Evolutionary conservation across 345 rosid genomes (phyloP).

Genomic region (Combretum micranthum): DNA sequence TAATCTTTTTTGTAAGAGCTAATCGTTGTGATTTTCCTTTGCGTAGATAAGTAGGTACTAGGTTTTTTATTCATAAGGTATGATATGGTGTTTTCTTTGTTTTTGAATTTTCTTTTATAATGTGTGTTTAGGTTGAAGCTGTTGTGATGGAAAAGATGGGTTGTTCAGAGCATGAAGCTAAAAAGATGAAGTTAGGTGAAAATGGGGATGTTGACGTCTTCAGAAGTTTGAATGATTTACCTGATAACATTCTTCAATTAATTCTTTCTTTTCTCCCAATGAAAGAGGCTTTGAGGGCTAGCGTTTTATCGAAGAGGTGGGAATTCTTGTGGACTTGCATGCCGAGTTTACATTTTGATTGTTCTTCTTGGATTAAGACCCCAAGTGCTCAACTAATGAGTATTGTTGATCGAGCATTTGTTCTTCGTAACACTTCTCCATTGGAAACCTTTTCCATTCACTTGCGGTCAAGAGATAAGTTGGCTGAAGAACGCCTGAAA

Average conservation of each 20-base stretch:
- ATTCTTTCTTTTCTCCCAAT: slow-evolving; percentile 11
- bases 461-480: neutral
- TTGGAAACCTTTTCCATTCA: slow-evolving; percentile 1
- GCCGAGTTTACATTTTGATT: slow-evolving; percentile 1
- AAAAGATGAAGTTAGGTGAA: neutral
- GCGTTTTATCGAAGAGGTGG: slow-evolving; percentile 10
- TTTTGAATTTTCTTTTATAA: too few relatives aligned
- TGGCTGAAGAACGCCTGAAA: neutral
- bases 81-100: too few relatives aligned
- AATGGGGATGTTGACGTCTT: neutral
- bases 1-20: too few relatives aligned
- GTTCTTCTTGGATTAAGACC: too few relatives aligned
- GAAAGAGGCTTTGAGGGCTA: slow-evolving; percentile 8
- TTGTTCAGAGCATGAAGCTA: too few relatives aligned
- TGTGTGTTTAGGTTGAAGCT: too few relatives aligned
- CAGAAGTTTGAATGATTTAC: slow-evolving; percentile 1
- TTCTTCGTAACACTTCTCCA: neutral
- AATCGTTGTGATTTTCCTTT: too few relatives aligned
- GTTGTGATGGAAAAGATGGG: too few relatives aligned
- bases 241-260: slow-evolving; percentile 7
- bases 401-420: slow-evolving; percentile 9
- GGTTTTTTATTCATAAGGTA: too few relatives aligned
- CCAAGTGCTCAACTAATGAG: neutral
- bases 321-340: slow-evolving; percentile 1
- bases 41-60: too few relatives aligned